These are phyloP conservation scores for Elaeagnus macrophylla DNA, from an alignment of 306 rosid genomes.

Conservation along the genomic window DNA sequence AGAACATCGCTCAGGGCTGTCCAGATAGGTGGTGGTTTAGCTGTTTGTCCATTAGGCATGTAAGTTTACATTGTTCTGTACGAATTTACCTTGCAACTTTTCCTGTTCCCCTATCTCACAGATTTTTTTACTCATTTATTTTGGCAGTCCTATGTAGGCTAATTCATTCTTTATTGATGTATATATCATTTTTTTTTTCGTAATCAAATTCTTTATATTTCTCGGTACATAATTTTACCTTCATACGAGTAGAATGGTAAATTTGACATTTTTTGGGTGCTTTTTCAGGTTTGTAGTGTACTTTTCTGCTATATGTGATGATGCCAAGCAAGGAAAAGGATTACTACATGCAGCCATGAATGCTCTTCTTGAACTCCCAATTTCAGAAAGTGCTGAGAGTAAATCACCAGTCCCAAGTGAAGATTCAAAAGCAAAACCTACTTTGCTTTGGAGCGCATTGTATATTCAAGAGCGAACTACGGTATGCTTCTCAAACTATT, in stretches of 20 bases:
- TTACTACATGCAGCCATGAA: conserved; percentile 49
- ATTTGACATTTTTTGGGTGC: conserved; percentile 21
- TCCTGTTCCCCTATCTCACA: background rate
- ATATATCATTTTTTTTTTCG: no score
- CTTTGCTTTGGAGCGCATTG: conserved; percentile 62
- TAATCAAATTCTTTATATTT: no score
- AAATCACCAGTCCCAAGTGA: conserved; percentile 36
- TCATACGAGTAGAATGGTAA: background rate
- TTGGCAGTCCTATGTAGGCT: background rate
- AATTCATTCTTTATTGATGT: no score
- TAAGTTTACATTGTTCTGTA: conserved; percentile 32
- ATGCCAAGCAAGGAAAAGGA: conserved; percentile 60
- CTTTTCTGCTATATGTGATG: conserved; percentile 61
- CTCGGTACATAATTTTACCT: no score
- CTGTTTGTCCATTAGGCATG: conserved; percentile 74
- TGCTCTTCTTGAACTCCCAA: conserved; percentile 43
- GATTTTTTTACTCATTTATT: background rate
- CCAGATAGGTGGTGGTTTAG: conserved; percentile 71
- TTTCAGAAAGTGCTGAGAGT: conserved; percentile 39
- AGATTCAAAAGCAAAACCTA: conserved; percentile 37
- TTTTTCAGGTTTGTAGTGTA: conserved; percentile 58
- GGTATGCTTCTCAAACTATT: conserved; percentile 38
- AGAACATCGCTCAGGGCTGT: conserved; percentile 59
- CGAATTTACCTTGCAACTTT: conserved; percentile 1
- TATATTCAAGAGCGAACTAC: conserved; percentile 61